Conservation (phyloP, 371 early-diverging fungal genomes). For the Rhizopus sp. region DNA sequence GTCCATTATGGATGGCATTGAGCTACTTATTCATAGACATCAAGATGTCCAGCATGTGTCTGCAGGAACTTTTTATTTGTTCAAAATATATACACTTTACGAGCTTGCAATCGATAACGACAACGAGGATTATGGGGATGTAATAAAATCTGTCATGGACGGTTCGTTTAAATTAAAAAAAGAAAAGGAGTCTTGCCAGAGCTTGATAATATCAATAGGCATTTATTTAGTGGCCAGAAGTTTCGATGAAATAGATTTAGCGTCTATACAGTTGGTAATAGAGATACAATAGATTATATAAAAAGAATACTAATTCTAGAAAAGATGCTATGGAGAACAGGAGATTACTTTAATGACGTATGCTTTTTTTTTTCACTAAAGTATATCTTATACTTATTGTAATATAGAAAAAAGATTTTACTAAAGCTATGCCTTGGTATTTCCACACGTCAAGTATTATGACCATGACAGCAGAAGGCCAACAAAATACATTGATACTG, state of each 20-base stretch:
- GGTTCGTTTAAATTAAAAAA: slow-evolving; percentile 3
- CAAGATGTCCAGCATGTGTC: background rate
- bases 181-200: background rate
- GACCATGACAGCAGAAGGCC: background rate
- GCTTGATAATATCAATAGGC: background rate
- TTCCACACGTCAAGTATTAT: slow-evolving; percentile 1
- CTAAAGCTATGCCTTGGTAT: slow-evolving; percentile 7
- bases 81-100: slow-evolving; percentile 13
- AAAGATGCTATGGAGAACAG: slow-evolving; percentile 20
- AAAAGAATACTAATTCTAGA: background rate
- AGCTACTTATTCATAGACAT: slow-evolving; percentile 15
- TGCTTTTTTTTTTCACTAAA: background rate
- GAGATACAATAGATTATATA: background rate
- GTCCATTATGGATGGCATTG: slow-evolving; percentile 14
- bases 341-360: slow-evolving; percentile 15
- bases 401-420: slow-evolving; percentile 6
- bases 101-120: slow-evolving; percentile 8
- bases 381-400: background rate
- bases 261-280: slow-evolving; percentile 16
- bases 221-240: slow-evolving; percentile 13
- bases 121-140: background rate
- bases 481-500: background rate
- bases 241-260: slow-evolving; percentile 1
- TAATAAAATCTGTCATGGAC: slow-evolving; percentile 11
- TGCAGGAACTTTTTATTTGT: slow-evolving; percentile 6